These are phyloP conservation scores for Microbotryomycetes sp. DNA, from an alignment of 1,284 basidiomycete genomes.

Conservation along the genomic window DNA sequence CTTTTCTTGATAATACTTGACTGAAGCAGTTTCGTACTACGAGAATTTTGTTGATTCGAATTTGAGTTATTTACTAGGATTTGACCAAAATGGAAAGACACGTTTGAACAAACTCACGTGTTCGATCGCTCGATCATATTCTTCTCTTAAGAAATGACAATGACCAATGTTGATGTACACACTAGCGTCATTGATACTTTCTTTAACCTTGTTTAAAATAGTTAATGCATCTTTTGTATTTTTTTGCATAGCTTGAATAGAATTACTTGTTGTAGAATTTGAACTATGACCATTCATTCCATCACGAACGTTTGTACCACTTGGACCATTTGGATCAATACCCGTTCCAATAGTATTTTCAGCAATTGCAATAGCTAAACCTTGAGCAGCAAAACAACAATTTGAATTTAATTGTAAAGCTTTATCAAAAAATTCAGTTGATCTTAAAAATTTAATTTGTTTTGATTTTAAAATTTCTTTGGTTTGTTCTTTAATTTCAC, in stretches of 20 bases:
- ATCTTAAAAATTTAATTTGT: conserved; percentile 59
- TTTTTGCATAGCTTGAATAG: conserved; percentile 49
- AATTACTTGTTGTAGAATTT: conserved; percentile 29
- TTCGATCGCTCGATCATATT: conserved; percentile 88
- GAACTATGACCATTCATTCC: not conserved
- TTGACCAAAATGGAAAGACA: not conserved
- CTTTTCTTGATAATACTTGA: conserved; percentile 62
- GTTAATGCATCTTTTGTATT: conserved; percentile 76
- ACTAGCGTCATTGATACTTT: conserved; percentile 66
- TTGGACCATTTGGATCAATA: conserved; percentile 46
- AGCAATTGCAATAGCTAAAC: conserved; percentile 81
- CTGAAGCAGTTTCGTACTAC: conserved; percentile 81
- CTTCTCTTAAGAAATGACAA: conserved; percentile 81
- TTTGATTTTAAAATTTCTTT: not conserved
- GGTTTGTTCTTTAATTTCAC: conserved; percentile 50
- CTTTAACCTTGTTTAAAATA: conserved; percentile 79
- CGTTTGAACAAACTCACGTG: conserved; percentile 58
- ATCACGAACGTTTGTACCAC: conserved; percentile 39
- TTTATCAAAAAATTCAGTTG: conserved; percentile 84
- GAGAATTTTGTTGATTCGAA: not conserved
- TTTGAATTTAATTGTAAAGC: conserved; percentile 71
- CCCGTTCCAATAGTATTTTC: conserved; percentile 73
- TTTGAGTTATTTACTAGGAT: not conserved
- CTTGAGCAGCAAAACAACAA: conserved; percentile 86
- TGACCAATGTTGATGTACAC: conserved; percentile 94